These are phyloP conservation scores for Iris macrosiphon DNA, from an alignment of 106 monocot genomes.

Conservation along the genomic window DNA sequence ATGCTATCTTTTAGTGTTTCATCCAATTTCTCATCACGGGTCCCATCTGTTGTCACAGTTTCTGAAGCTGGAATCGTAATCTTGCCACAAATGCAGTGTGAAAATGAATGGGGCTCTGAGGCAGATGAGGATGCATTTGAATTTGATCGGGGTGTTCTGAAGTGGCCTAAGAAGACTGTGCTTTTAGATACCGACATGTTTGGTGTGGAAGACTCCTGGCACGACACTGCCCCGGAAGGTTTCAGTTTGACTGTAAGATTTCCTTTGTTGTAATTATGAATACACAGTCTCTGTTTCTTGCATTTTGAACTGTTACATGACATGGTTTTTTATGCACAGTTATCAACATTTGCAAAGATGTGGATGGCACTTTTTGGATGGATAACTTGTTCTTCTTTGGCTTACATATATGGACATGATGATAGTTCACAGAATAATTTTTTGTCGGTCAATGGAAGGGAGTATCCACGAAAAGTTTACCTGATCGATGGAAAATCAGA, in stretches of 20 bases:
- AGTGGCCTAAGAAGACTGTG: conserved; percentile 92
- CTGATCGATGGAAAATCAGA: conserved; percentile 58
- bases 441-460: conserved; percentile 49
- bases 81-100: conserved; percentile 31
- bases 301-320: neutral
- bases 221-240: conserved; percentile 89
- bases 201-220: conserved; percentile 85
- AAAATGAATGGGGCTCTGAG: conserved; percentile 15
- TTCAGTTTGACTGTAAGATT: conserved; percentile 60
- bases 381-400: conserved; percentile 78
- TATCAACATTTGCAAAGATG: conserved; percentile 86
- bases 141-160: conserved; percentile 36
- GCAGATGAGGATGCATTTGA: conserved; percentile 32
- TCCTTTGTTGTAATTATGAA: neutral
- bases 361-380: conserved; percentile 89
- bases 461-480: conserved; percentile 61
- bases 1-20: too few relatives aligned
- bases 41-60: conserved; percentile 23
- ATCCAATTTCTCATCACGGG: neutral
- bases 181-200: conserved; percentile 90
- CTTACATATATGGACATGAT: conserved; percentile 66
- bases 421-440: conserved; percentile 52
- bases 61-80: conserved; percentile 74
- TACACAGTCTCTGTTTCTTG: neutral
- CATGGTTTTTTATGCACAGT: conserved; percentile 31